Evolutionary conservation across 352 stramenopile species (phyloP), one percentile per base, ranked within the genome.

Genomic region (Globisporangium abappressorium): DNA sequence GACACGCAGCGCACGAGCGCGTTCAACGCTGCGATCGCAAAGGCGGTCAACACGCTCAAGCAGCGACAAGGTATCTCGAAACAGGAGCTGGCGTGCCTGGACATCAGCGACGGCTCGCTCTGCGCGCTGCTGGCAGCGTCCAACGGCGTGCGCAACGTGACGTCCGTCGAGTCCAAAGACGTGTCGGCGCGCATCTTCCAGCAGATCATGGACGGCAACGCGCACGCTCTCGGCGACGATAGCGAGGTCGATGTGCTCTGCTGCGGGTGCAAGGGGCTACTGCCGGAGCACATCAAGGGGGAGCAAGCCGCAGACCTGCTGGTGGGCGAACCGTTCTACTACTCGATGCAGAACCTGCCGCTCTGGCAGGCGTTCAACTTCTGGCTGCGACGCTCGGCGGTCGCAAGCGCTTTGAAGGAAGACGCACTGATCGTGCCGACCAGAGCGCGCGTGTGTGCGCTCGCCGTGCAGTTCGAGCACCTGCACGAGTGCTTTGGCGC

Each of bases 331-430:
- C 81, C 83, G 1, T 94, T 94, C 63, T 94, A 92, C 80, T 94
- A 94, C 70, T 84, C 84, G 57, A 94, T 94, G 86, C 86, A 94
- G 73, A 94, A 93, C 65, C 72, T 94, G 11, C 82, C 84, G 36
- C 72, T 93, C 0, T 94, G 86, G 86, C 81, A 92, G 56, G 82
- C 84, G 28, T 82, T 92, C 69, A 94, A 94, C 83, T 94, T 92
- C 60, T 94, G 86, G 86, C 70, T 92, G 14, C 82, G 84, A 11
- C 81, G 86, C 6, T 83, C 83, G 7, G 83, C 82, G 2, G 75
- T 93, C 14, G 64, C 77, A 20, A 47, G 57, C 5, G 62, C 89
- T 9, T 41, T 94, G 18, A 47, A 73, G 11, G 57, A 70, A 0
- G 69, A 82, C 18, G 82, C 82, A 7, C 59, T 76, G 6, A 70